phyloP scores from a whole-genome alignment of 2,329 filamentous ascomycete genomes.

The Neofusicoccum sp. region DNA sequence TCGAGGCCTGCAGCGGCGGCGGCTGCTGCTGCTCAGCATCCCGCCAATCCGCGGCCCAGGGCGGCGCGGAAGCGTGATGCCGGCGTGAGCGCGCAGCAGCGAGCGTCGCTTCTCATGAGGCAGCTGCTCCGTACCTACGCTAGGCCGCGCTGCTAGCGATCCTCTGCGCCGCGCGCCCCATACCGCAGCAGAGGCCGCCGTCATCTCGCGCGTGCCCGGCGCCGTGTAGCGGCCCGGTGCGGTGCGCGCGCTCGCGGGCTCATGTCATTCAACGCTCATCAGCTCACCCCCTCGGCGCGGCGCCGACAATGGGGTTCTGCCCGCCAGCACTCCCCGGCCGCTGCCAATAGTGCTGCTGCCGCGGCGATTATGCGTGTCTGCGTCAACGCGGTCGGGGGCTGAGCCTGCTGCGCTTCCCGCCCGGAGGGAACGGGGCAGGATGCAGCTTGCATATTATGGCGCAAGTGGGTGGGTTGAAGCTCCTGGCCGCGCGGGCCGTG shows the following conservation, averaged over 20 bases:
- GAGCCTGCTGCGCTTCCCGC: background rate
- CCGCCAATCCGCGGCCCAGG: constrained; percentile 1
- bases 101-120: background rate
- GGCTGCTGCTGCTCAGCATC: background rate
- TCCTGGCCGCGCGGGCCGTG: background rate
- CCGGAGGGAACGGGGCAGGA: background rate
- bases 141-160: background rate
- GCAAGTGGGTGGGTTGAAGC: background rate
- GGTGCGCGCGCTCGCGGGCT: background rate
- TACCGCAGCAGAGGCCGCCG: background rate
- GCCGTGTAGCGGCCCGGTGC: constrained; percentile 10
- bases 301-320: constrained; percentile 11
- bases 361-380: background rate
- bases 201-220: background rate
- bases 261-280: background rate
- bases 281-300: background rate
- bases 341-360: background rate
- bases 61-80: constrained; percentile 6
- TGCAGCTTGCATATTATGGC: background rate
- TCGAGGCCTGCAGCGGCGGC: background rate
- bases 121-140: background rate
- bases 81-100: constrained; percentile 2
- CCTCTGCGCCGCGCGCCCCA: background rate
- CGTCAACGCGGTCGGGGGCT: background rate
- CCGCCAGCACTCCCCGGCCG: background rate